A percentile compares a stretch with the other conserved stretches of the same genome.
Conservation (phyloP, 2,329 filamentous ascomycete genomes). For the Kalaharituber pfeilii region DNA sequence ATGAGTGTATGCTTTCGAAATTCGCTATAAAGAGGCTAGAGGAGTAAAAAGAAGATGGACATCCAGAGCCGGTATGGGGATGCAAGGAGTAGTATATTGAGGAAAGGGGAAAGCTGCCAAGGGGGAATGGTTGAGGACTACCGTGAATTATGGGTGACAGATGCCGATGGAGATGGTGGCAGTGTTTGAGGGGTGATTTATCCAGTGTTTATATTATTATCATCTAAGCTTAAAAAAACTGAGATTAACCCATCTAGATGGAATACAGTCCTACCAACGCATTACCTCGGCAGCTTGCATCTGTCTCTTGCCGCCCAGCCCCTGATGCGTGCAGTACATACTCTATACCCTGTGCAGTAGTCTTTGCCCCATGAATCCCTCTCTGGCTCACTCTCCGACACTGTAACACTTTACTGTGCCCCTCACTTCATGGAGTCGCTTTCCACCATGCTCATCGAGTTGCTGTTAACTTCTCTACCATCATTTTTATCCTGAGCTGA, state of each 20-base stretch:
- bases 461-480: neutral
- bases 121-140: neutral
- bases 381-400: conserved; percentile 37
- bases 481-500: conserved; percentile 20
- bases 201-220: conserved; percentile 12
- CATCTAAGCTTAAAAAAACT: conserved; percentile 1
- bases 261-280: conserved; percentile 48
- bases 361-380: too few relatives aligned
- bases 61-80: too few relatives aligned
- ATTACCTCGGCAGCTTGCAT: conserved; percentile 55
- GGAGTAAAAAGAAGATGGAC: too few relatives aligned
- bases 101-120: neutral
- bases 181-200: conserved; percentile 44
- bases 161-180: conserved; percentile 54
- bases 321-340: conserved; percentile 61
- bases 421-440: conserved; percentile 44
- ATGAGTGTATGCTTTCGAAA: too few relatives aligned
- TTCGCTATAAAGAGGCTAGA: too few relatives aligned
- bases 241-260: too few relatives aligned
- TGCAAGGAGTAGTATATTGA: neutral
- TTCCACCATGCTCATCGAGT: conserved; percentile 24
- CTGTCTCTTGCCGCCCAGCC: conserved; percentile 71
- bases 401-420: conserved; percentile 51
- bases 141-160: conserved; percentile 30
- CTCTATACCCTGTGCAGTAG: neutral